A percentile compares a stretch with the other conserved stretches of the same genome.
Conservation (phyloP, 2,329 filamentous ascomycete genomes). For the Aspergillus tanneri region DNA sequence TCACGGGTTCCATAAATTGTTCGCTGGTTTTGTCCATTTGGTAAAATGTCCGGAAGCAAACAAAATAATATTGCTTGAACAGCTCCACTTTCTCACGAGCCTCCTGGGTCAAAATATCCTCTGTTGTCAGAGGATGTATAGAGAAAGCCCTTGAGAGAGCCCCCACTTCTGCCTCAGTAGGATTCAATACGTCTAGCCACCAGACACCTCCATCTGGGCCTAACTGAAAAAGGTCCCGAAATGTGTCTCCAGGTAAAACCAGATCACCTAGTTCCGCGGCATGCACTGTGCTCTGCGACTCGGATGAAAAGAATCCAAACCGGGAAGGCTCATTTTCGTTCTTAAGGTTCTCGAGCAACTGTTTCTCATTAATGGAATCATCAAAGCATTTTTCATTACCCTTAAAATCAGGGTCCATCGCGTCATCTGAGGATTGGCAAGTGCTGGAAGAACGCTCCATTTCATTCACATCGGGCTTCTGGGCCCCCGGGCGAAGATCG, state of each 20-base stretch:
- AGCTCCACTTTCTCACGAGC: conserved; percentile 97
- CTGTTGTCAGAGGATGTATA: conserved; percentile 90
- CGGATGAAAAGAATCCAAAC: conserved; percentile 96
- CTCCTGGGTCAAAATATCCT: conserved; percentile 94
- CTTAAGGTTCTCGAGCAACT: conserved; percentile 33
- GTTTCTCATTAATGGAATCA: conserved; percentile 35
- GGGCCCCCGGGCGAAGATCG: conserved; percentile 54
- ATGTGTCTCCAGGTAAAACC: conserved; percentile 82
- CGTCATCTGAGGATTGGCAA: conserved; percentile 29
- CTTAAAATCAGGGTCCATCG: conserved; percentile 27
- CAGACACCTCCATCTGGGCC: conserved; percentile 78
- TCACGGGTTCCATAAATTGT: conserved; percentile 88
- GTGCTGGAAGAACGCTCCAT: conserved; percentile 34
- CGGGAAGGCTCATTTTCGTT: conserved; percentile 66
- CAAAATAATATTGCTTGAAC: conserved; percentile 97
- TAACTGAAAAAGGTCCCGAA: conserved; percentile 80
- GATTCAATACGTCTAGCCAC: conserved; percentile 95
- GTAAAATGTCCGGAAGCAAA: conserved; percentile 92
- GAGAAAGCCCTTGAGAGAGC: conserved; percentile 92
- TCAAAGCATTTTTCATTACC: conserved; percentile 36
- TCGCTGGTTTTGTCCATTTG: conserved; percentile 75
- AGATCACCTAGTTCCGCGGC: conserved; percentile 84
- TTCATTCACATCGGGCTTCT: conserved; percentile 37
- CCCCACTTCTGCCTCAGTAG: conserved; percentile 82
- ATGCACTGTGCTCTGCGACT: conserved; percentile 89